phyloP scores from a whole-genome alignment of 129 eudicot species.

The Logfia minima region DNA sequence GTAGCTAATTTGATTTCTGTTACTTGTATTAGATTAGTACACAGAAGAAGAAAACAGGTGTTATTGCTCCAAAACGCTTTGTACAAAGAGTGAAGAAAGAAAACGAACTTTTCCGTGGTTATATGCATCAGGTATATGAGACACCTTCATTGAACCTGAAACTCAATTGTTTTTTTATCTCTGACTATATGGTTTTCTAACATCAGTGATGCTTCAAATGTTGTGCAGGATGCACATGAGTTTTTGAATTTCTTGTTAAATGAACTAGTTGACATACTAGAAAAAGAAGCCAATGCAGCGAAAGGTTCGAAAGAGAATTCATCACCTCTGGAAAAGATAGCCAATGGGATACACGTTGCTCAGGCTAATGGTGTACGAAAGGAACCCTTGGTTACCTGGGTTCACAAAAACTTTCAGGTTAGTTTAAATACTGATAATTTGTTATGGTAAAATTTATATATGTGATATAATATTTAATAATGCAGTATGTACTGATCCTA shows the following conservation, averaged over 20 bases:
- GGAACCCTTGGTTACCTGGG: constrained; percentile 85
- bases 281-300: constrained; percentile 59
- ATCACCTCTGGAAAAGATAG: constrained; percentile 51
- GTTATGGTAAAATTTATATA: neutral
- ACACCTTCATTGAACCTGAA: neutral
- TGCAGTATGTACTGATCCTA: neutral
- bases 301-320: constrained; percentile 45
- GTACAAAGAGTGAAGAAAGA: constrained; percentile 84
- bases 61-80: constrained; percentile 89
- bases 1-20: constrained; percentile 18
- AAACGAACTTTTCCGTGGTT: constrained; percentile 85
- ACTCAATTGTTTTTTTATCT: neutral
- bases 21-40: constrained; percentile 62
- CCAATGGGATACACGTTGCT: constrained; percentile 58
- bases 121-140: constrained; percentile 85
- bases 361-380: constrained; percentile 53
- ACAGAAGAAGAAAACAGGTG: constrained; percentile 93
- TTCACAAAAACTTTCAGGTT: constrained; percentile 89
- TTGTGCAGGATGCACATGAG: constrained; percentile 82
- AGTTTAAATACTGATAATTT: constrained; percentile 12
- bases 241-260: constrained; percentile 78
- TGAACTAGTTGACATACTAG: constrained; percentile 85
- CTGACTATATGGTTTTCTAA: neutral
- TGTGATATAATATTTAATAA: neutral
- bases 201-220: neutral